Evolutionary conservation across 2,329 filamentous ascomycete genomes (phyloP).

Genomic region (Colletotrichum sp.): DNA sequence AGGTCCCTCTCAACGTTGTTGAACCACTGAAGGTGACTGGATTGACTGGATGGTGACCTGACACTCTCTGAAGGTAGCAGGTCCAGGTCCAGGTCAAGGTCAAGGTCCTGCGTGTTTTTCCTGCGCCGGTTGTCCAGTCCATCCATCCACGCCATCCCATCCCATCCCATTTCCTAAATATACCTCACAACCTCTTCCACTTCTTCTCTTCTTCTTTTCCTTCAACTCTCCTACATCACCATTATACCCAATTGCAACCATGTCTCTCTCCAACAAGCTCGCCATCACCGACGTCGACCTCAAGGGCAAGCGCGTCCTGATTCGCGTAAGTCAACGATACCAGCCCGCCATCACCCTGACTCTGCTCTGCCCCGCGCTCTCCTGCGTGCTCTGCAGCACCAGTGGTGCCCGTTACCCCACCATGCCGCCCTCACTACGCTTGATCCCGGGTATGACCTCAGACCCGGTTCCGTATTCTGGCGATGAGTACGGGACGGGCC

Average conservation of each 20-base stretch:
- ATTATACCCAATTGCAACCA: conserved; percentile 49
- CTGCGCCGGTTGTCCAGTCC: background rate
- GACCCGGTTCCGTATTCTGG: conserved; percentile 17
- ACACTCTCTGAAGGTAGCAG: background rate
- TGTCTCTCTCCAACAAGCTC: conserved; percentile 99
- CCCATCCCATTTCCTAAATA: conserved; percentile 23
- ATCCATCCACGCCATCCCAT: conserved; percentile 17
- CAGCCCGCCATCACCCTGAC: background rate
- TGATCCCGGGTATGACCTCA: conserved; percentile 9
- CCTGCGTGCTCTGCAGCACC: background rate
- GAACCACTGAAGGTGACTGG: conserved; percentile 13
- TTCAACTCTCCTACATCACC: conserved; percentile 24
- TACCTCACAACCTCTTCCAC: conserved; percentile 20
- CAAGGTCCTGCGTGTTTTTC: conserved; percentile 8
- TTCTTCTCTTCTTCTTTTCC: conserved; percentile 24
- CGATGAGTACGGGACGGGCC: conserved; percentile 13
- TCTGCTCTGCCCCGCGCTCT: background rate
- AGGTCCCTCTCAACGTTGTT: conserved; percentile 20
- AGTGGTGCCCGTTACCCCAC: conserved; percentile 9
- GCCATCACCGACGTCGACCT: conserved; percentile 95
- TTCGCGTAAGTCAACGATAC: conserved; percentile 73
- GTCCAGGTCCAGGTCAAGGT: background rate
- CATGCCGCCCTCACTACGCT: conserved; percentile 1
- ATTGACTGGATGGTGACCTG: background rate
- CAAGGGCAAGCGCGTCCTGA: conserved; percentile 97